These are phyloP conservation scores for Aspergillus fijiensis DNA, from an alignment of 2,329 filamentous ascomycete species.

Conservation along the genomic window DNA sequence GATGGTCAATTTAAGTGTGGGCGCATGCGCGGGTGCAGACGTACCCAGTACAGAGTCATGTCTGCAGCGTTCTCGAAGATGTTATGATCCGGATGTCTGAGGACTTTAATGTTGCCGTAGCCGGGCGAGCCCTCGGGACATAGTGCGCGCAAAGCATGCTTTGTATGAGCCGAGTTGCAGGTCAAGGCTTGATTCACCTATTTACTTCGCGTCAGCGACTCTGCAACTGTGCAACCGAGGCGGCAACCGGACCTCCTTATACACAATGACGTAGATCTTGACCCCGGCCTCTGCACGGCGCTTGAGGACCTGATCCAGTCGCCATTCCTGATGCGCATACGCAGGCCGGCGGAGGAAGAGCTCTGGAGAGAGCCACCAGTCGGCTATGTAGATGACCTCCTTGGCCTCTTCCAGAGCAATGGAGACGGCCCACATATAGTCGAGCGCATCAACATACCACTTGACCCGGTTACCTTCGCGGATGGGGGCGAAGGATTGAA, in stretches of 20 bases:
- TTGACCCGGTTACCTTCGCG: conserved; percentile 83
- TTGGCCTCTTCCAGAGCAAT: conserved; percentile 84
- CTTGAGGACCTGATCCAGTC: conserved; percentile 83
- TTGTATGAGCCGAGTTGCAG: conserved; percentile 91
- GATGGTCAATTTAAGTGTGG: conserved; percentile 6
- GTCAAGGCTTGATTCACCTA: conserved; percentile 72
- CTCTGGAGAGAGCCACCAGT: conserved; percentile 97
- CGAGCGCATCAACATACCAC: conserved; percentile 94
- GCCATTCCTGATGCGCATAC: conserved; percentile 77
- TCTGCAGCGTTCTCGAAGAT: conserved; percentile 89
- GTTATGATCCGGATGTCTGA: conserved; percentile 94
- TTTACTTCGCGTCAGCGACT: conserved; percentile 9
- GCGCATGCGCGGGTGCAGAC: neutral
- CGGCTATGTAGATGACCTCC: conserved; percentile 91
- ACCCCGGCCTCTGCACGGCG: conserved; percentile 87
- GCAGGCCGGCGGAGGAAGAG: conserved; percentile 81
- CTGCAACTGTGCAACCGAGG: neutral
- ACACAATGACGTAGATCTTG: conserved; percentile 90
- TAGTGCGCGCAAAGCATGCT: conserved; percentile 74
- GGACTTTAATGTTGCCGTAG: conserved; percentile 81
- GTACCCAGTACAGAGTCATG: conserved; percentile 89
- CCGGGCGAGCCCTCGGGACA: conserved; percentile 81
- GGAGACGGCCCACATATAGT: conserved; percentile 95
- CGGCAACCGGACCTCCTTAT: conserved; percentile 66
- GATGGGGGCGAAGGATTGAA: conserved; percentile 86